Evolutionary conservation across 2,329 filamentous ascomycete genomes (phyloP).

Genomic region (Ophiocordyceps sinensis): DNA sequence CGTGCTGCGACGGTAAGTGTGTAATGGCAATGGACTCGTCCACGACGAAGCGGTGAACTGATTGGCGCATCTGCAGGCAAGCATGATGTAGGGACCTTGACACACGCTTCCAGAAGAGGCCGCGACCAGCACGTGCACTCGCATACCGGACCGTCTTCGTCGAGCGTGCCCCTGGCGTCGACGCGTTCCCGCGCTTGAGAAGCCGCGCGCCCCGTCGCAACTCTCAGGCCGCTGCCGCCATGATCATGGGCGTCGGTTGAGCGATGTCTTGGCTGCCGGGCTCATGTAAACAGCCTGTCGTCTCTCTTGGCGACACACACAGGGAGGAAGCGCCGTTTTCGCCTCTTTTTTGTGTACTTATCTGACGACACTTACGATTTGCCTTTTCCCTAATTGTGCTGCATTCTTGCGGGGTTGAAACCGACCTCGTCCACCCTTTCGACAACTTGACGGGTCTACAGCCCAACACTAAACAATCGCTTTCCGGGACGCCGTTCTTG

Average conservation of each 20-base stretch:
- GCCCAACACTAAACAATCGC: not conserved
- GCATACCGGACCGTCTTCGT: conserved; percentile 19
- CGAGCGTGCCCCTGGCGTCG: conserved; percentile 20
- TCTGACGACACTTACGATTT: conserved; percentile 16
- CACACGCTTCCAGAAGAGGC: conserved; percentile 30
- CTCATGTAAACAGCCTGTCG: not conserved
- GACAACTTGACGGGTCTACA: not conserved
- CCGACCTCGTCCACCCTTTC: not conserved
- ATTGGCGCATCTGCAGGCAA: conserved; percentile 38
- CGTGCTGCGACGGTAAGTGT: conserved; percentile 85
- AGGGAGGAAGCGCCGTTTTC: not conserved
- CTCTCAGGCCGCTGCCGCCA: not conserved
- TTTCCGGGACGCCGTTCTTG: not conserved
- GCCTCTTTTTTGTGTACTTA: not conserved
- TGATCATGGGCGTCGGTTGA: not conserved
- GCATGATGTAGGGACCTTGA: conserved; percentile 54
- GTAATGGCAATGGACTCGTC: not conserved
- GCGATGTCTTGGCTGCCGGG: not conserved
- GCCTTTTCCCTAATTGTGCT: conserved; percentile 5
- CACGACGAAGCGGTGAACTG: not conserved
- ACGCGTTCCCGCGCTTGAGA: conserved; percentile 19
- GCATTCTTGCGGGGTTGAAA: not conserved
- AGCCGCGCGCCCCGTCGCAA: no score
- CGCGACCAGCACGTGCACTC: conserved; percentile 24
- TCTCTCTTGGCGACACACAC: not conserved